These are phyloP conservation scores for Scheffersomyces stipitis DNA, from an alignment of 805 yeast species.

Conservation along the genomic window DNA sequence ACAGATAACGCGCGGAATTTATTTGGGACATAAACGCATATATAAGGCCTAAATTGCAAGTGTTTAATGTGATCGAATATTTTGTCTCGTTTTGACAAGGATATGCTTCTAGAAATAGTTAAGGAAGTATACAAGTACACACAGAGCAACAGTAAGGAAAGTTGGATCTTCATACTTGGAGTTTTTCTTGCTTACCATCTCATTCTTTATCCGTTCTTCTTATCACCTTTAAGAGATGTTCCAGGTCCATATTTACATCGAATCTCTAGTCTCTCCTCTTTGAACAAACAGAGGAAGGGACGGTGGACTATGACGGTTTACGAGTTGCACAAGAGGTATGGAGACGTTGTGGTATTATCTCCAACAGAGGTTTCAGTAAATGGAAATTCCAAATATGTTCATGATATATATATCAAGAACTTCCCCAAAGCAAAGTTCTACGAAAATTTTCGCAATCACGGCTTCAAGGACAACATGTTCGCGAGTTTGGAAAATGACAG, in stretches of 20 bases:
- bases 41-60: no score
- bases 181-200: slow-evolving; percentile 25
- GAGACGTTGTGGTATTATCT: slow-evolving; percentile 59
- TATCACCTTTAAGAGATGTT: slow-evolving; percentile 49
- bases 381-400: slow-evolving; percentile 47
- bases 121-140: no score
- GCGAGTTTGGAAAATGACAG: slow-evolving; percentile 49
- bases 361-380: slow-evolving; percentile 63
- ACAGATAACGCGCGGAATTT: no score
- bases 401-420: slow-evolving; percentile 57
- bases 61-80: no score
- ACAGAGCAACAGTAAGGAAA: no score
- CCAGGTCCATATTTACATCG: slow-evolving; percentile 63
- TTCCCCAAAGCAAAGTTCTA: slow-evolving; percentile 60
- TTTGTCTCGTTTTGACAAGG: no score
- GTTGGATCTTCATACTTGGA: no score
- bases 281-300: slow-evolving; percentile 45
- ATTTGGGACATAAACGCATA: no score
- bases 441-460: slow-evolving; percentile 58
- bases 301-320: slow-evolving; percentile 44
- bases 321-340: slow-evolving; percentile 53
- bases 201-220: slow-evolving; percentile 44
- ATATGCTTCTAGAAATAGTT: no score
- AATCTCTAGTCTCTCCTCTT: slow-evolving; percentile 35
- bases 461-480: slow-evolving; percentile 55